Base-by-base conservation (phyloP, 495 filamentous ascomycete species). In the Neurospora sp. region DNA sequence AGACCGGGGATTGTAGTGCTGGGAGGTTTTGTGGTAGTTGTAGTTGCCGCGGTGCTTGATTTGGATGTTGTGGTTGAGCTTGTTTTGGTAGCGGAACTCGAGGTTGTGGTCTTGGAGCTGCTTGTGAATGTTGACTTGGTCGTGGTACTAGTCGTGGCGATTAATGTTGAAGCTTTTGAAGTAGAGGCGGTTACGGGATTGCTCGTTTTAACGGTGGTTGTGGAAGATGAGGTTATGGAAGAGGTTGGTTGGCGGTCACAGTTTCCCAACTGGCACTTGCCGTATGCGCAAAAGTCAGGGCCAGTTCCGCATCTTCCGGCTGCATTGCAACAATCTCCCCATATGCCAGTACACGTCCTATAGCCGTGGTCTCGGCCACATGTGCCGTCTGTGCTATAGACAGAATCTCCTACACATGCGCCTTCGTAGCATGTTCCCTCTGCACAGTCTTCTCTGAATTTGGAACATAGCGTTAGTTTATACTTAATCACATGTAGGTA, bases 351-450 rank as follows among this genome's bases (percentile, higher is more conserved):
- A 72, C 77, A 81, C 9, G 8, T 31, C 27, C 61, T 71, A 42
- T 47, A 40, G 44, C 72, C 73, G 70, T 81, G 35, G 12, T 74
- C 31, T 7, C 42, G 27, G n/a, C 80, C 80, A 47, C 77, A 81
- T 1, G 69, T 77, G 20, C 78, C 77, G 68, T 79, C 76, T 39
- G 74, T 78, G 53, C 41, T 70, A 39, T 71, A 80, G 20, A 78
- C 31, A 4, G 35, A n/a, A 38, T 76, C 73, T 35, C 80, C 78
- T 8, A 0, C 4, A 59, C 79, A 81, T 18, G 37, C 47, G 22
- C 79, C 80, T 39, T 80, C 76, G 44, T 77, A 80, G 72, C 79
- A 81, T 37, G 72, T 81, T 16, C 80, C 78, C 8, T 69, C 41
- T 14, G 73, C 72, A 70, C 78, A 81, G 75, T 81, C 80, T 5